Conservation (phyloP, 1,284 basidiomycete genomes). For the Austroboletus niveus region DNA sequence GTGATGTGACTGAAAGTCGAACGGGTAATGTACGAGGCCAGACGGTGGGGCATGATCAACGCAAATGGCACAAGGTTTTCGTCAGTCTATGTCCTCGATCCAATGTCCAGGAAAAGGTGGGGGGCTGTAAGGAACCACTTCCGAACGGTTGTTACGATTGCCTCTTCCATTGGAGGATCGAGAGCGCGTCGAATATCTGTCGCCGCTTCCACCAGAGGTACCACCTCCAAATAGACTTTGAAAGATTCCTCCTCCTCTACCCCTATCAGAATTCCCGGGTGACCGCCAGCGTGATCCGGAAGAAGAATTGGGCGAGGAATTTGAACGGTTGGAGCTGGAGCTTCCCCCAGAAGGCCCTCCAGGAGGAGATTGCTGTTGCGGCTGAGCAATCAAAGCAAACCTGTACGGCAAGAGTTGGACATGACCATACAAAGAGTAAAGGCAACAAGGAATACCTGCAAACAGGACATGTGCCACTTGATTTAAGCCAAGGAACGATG, state of each 20-base stretch:
- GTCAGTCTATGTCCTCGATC: slow-evolving; percentile 33
- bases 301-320: slow-evolving; percentile 18
- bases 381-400: slow-evolving; percentile 27
- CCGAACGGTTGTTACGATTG: slow-evolving; percentile 9
- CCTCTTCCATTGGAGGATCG: slow-evolving; percentile 5
- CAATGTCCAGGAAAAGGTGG: slow-evolving; percentile 31
- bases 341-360: slow-evolving; percentile 21
- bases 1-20: neutral
- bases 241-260: slow-evolving; percentile 19
- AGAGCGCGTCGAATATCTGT: slow-evolving; percentile 12
- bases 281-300: slow-evolving; percentile 17
- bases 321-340: slow-evolving; percentile 15
- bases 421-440: slow-evolving; percentile 46
- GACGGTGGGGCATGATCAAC: slow-evolving; percentile 1
- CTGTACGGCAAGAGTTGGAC: slow-evolving; percentile 21
- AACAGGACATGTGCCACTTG: slow-evolving; percentile 82
- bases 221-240: slow-evolving; percentile 30
- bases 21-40: slow-evolving; percentile 12
- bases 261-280: slow-evolving; percentile 20
- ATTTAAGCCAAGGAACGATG: slow-evolving; percentile 80
- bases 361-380: slow-evolving; percentile 21
- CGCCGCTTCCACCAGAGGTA: slow-evolving; percentile 13
- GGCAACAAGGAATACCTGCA: slow-evolving; percentile 56
- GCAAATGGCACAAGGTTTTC: neutral
- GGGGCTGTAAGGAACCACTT: slow-evolving; percentile 7